These are phyloP conservation scores for Mycena polygramma DNA, from an alignment of 768 basidiomycete species.

Conservation along the genomic window DNA sequence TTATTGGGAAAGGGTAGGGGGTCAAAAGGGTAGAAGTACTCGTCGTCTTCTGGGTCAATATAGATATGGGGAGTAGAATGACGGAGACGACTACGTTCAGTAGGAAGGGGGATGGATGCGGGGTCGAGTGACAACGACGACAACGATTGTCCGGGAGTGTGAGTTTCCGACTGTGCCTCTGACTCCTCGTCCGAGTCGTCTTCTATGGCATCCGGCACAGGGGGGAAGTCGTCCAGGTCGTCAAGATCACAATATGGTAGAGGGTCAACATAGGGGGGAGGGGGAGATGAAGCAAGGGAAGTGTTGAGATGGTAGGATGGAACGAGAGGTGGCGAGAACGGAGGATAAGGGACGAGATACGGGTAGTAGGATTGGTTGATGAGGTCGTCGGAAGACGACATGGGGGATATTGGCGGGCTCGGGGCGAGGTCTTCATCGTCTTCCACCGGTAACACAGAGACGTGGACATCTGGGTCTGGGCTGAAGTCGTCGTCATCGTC, in stretches of 20 bases:
- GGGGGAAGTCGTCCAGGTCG: constrained; percentile 72
- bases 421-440: constrained; percentile 75
- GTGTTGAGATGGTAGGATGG: constrained; percentile 65
- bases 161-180: constrained; percentile 59
- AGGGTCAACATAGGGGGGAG: constrained; percentile 65
- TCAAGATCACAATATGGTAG: constrained; percentile 74
- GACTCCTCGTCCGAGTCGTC: constrained; percentile 91
- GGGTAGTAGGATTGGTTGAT: constrained; percentile 61
- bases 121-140: constrained; percentile 69
- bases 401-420: constrained; percentile 77
- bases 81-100: constrained; percentile 63
- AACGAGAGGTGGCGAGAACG: constrained; percentile 69
- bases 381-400: constrained; percentile 85
- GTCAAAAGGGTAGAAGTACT: constrained; percentile 75
- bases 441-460: constrained; percentile 63
- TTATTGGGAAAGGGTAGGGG: constrained; percentile 77
- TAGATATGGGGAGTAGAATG: constrained; percentile 70
- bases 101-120: constrained; percentile 62
- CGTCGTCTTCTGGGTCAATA: constrained; percentile 69
- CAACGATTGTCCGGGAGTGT: constrained; percentile 72
- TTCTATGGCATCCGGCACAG: constrained; percentile 86
- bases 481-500: constrained; percentile 73
- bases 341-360: constrained; percentile 77
- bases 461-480: constrained; percentile 58
- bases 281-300: constrained; percentile 59